phyloP scores from a whole-genome alignment of 2,329 filamentous ascomycete genomes.

The Xylariaceae sp. region DNA sequence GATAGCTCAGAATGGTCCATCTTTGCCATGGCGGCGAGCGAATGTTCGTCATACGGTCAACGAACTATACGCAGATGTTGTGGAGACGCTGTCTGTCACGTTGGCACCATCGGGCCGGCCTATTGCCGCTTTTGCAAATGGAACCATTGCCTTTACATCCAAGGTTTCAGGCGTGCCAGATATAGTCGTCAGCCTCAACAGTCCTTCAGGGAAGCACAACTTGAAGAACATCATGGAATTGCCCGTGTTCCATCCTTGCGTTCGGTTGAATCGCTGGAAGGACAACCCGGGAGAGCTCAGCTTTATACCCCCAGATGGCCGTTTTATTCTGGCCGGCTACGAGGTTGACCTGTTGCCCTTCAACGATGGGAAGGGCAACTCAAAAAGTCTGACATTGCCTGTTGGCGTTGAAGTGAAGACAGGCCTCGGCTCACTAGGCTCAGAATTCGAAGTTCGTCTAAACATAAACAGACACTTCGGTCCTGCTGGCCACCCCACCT shows the following conservation, averaged over 20 bases:
- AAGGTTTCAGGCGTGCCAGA: constrained; percentile 95
- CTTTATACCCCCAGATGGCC: constrained; percentile 90
- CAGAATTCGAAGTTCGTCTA: constrained; percentile 84
- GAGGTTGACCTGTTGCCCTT: constrained; percentile 85
- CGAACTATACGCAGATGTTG: constrained; percentile 92
- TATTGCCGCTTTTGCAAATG: constrained; percentile 79
- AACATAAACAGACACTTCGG: constrained; percentile 62
- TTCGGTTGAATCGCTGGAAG: constrained; percentile 83
- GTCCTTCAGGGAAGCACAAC: constrained; percentile 74
- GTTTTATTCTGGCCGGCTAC: constrained; percentile 89
- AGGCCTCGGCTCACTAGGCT: constrained; percentile 64
- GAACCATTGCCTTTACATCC: constrained; percentile 88
- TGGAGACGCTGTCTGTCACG: constrained; percentile 83
- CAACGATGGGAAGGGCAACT: constrained; percentile 50
- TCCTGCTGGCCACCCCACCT: constrained; percentile 31
- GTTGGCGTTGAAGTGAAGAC: constrained; percentile 78
- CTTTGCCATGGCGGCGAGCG: constrained; percentile 79
- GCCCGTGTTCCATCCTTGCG: constrained; percentile 94
- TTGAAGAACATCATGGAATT: constrained; percentile 72
- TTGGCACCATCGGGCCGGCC: constrained; percentile 86
- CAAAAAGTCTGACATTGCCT: constrained; percentile 70
- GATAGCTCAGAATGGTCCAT: constrained; percentile 42
- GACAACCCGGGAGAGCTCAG: constrained; percentile 87
- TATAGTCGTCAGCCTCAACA: constrained; percentile 72
- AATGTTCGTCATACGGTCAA: constrained; percentile 96